Percentiles rank a stretch among this genome's conserved stretches.
These are phyloP conservation scores for Pleochaeta shiraiana DNA, from an alignment of 2,329 filamentous ascomycete species.

Conservation along the genomic window DNA sequence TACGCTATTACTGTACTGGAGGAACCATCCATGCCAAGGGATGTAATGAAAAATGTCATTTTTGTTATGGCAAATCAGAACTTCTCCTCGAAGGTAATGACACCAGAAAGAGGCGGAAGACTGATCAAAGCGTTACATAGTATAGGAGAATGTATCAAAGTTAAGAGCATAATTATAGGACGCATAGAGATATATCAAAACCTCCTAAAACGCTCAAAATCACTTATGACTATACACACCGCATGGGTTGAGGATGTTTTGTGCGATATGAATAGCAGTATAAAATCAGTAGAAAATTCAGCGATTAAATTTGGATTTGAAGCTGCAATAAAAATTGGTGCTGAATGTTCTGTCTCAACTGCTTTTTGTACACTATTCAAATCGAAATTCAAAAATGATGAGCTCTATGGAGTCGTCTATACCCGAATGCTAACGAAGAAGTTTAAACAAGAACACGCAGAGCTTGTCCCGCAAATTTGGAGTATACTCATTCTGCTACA, in stretches of 20 bases:
- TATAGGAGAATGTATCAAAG: slow-evolving; percentile 50
- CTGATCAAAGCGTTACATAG: slow-evolving; percentile 49
- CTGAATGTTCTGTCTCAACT: slow-evolving; percentile 43
- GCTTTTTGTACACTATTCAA: slow-evolving; percentile 43
- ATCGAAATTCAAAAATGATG: slow-evolving; percentile 17
- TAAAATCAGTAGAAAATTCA: slow-evolving; percentile 52
- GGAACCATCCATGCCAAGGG: slow-evolving; percentile 47
- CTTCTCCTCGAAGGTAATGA: slow-evolving; percentile 57
- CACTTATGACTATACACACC: slow-evolving; percentile 45
- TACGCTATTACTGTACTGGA: slow-evolving; percentile 55
- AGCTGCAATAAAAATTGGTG: slow-evolving; percentile 44
- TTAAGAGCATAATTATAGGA: slow-evolving; percentile 60
- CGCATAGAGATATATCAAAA: slow-evolving; percentile 61
- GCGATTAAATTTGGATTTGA: slow-evolving; percentile 57
- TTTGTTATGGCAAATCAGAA: slow-evolving; percentile 62
- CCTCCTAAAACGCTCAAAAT: slow-evolving; percentile 47
- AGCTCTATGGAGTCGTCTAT: slow-evolving; percentile 46
- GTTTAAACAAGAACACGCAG: slow-evolving; percentile 38
- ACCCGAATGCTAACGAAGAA: slow-evolving; percentile 44
- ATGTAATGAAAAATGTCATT: slow-evolving; percentile 57
- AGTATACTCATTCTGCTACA: slow-evolving; percentile 61
- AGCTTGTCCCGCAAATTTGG: slow-evolving; percentile 73
- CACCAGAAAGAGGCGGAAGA: slow-evolving; percentile 41
- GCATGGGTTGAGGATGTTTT: slow-evolving; percentile 73
- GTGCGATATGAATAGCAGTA: slow-evolving; percentile 54